Percentiles rank a stretch among this genome's conserved stretches.
These are phyloP conservation scores for Suillus variegatus DNA, from an alignment of 768 basidiomycete species.

Conservation along the genomic window DNA sequence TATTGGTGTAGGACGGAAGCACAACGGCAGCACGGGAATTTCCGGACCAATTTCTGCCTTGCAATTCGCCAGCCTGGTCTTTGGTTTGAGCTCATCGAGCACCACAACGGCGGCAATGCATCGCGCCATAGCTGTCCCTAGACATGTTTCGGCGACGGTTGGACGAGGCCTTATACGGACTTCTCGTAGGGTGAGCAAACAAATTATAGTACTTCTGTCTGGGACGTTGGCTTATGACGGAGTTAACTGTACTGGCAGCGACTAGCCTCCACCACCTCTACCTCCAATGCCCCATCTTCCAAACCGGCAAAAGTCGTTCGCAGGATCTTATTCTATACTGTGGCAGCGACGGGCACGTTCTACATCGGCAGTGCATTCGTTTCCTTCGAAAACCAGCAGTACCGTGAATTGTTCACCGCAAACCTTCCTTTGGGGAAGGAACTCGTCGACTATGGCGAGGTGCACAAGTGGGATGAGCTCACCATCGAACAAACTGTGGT, in stretches of 20 bases:
- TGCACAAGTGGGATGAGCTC: conserved; percentile 74
- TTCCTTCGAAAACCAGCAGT: conserved; percentile 74
- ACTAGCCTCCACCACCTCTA: conserved; percentile 55
- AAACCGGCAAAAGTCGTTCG: conserved; percentile 61
- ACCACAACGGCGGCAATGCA: conserved; percentile 36
- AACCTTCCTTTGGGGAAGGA: conserved; percentile 76
- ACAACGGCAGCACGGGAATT: conserved; percentile 2
- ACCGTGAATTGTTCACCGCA: conserved; percentile 85
- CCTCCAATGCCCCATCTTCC: conserved; percentile 31
- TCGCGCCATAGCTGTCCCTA: conserved; percentile 59
- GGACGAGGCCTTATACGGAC: conserved; percentile 52
- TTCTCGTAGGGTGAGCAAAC: conserved; percentile 56
- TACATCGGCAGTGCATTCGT: conserved; percentile 81
- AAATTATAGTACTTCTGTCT: background rate
- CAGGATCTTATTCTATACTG: conserved; percentile 65
- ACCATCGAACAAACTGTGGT: conserved; percentile 62
- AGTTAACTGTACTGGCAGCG: conserved; percentile 41
- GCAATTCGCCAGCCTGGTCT: background rate
- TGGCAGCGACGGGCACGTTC: conserved; percentile 70
- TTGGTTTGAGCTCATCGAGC: conserved; percentile 5
- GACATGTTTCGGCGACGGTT: conserved; percentile 47
- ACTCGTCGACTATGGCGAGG: conserved; percentile 82
- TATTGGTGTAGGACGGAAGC: background rate
- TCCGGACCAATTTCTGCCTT: conserved; percentile 8
- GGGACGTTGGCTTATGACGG: conserved; percentile 10